Conservation (phyloP, 768 basidiomycete species). For the Saitozyma podzolica region DNA sequence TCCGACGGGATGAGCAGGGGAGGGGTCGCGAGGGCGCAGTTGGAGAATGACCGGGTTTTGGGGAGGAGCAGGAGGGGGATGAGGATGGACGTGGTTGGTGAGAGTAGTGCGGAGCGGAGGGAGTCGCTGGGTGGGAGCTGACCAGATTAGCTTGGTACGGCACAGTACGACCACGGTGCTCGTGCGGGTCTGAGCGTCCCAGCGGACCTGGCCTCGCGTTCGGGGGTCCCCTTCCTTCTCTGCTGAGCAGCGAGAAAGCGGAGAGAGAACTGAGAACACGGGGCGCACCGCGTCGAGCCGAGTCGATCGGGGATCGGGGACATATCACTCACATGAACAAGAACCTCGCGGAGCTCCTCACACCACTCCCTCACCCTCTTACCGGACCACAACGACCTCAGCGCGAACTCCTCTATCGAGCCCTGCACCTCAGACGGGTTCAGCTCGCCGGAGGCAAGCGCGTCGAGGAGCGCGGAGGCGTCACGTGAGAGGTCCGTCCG, state of each 20-base stretch:
- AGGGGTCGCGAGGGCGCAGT: slow-evolving; percentile 3
- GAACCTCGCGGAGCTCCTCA: slow-evolving; percentile 16
- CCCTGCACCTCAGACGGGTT: neutral
- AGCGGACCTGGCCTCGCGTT: neutral
- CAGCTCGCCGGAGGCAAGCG: too few species aligned
- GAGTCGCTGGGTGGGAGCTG: too few species aligned
- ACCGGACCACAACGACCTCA: slow-evolving; percentile 13
- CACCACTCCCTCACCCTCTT: slow-evolving; percentile 30
- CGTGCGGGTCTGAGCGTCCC: too few species aligned
- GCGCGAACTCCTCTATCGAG: slow-evolving; percentile 27
- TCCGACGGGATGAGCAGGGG: slow-evolving; percentile 6
- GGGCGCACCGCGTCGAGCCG: too few species aligned
- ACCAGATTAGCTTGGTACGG: neutral
- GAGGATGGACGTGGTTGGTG: slow-evolving; percentile 7
- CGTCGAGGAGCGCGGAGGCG: too few species aligned
- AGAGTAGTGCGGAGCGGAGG: slow-evolving; percentile 11
- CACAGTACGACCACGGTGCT: neutral
- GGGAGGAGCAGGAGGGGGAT: slow-evolving; percentile 10
- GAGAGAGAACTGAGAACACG: too few species aligned
- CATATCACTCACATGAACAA: slow-evolving; percentile 19
- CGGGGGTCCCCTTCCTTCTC: too few species aligned
- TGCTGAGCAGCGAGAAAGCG: too few species aligned
- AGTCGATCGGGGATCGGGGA: too few species aligned
- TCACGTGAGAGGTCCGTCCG: too few species aligned
- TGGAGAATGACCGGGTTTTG: slow-evolving; percentile 1